Evolutionary conservation across 192 early-diverging fungal species (phyloP).

Genomic region (Coemansia sp.): DNA sequence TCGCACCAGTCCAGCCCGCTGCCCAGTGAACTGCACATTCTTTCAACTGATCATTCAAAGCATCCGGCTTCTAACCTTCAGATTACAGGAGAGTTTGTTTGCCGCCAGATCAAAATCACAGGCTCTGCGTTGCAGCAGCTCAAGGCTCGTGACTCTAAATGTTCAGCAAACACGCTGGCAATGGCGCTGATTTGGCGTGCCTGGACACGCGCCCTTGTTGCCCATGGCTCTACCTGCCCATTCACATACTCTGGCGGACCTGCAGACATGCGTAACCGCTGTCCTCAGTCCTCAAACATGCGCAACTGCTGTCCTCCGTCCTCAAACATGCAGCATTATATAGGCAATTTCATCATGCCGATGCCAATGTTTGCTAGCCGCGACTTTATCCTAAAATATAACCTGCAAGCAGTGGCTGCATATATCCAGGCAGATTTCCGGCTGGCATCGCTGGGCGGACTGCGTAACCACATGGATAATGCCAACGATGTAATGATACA

Average conservation of each 20-base stretch:
- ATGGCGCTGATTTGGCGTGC: conserved; percentile 41
- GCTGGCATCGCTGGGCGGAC: background rate
- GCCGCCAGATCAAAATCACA: conserved; percentile 9
- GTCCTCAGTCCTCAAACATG: background rate
- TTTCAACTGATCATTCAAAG: too few relatives aligned
- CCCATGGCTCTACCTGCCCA: conserved; percentile 7
- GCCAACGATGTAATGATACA: conserved; percentile 3
- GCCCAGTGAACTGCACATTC: too few relatives aligned
- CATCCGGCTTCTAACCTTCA: background rate
- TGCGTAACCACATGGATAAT: background rate
- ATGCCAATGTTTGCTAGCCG: conserved; percentile 8
- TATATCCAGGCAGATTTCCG: background rate
- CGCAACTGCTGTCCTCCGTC: background rate
- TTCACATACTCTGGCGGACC: conserved; percentile 26
- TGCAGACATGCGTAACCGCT: conserved; percentile 15
- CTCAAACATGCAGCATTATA: background rate
- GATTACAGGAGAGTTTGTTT: background rate
- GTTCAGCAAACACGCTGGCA: conserved; percentile 18
- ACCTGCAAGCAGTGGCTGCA: conserved; percentile 9
- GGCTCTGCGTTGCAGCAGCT: conserved; percentile 1
- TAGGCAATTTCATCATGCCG: conserved; percentile 29
- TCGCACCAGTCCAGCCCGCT: background rate
- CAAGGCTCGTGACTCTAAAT: background rate
- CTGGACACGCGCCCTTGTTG: conserved; percentile 14
- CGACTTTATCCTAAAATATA: background rate